Evolutionary conservation across 2,329 filamentous ascomycete genomes (phyloP).

Genomic region (Pseudonectria foliicola): DNA sequence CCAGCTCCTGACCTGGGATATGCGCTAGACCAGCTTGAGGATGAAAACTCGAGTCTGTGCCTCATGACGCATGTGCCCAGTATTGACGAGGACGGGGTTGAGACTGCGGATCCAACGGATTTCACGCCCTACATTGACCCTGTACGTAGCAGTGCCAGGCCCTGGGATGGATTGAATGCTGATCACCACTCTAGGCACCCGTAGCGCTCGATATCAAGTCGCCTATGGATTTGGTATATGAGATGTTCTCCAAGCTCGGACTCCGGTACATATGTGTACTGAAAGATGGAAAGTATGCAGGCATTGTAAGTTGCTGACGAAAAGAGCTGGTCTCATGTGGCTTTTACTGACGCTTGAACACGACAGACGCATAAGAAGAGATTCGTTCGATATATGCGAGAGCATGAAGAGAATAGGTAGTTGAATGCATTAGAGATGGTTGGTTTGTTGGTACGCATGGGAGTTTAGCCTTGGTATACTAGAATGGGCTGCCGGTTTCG

Average conservation of each 20-base stretch:
- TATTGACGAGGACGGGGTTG: constrained; percentile 58
- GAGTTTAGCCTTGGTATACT: too few relatives aligned
- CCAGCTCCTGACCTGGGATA: constrained; percentile 91
- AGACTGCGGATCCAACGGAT: constrained; percentile 62
- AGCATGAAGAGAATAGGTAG: constrained; percentile 60
- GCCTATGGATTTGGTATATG: constrained; percentile 91
- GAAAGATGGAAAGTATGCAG: constrained; percentile 75
- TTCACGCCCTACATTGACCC: constrained; percentile 91
- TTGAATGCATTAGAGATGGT: constrained; percentile 4
- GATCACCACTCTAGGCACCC: constrained; percentile 52
- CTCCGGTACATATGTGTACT: constrained; percentile 88
- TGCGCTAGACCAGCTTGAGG: constrained; percentile 74
- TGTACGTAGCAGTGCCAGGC: constrained; percentile 35
- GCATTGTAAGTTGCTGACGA: constrained; percentile 57
- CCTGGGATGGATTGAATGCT: constrained; percentile 2
- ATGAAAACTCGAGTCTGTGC: constrained; percentile 68
- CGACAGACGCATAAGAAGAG: constrained; percentile 85
- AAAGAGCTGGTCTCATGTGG: background rate
- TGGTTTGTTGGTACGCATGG: background rate
- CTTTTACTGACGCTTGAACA: constrained; percentile 6
- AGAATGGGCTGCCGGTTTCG: too few relatives aligned
- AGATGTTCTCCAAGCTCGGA: constrained; percentile 92
- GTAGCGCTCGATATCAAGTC: constrained; percentile 81
- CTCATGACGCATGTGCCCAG: constrained; percentile 67
- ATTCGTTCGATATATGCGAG: constrained; percentile 90